These are phyloP conservation scores for Lactarius trivialis DNA, from an alignment of 768 basidiomycete species.

Conservation along the genomic window DNA sequence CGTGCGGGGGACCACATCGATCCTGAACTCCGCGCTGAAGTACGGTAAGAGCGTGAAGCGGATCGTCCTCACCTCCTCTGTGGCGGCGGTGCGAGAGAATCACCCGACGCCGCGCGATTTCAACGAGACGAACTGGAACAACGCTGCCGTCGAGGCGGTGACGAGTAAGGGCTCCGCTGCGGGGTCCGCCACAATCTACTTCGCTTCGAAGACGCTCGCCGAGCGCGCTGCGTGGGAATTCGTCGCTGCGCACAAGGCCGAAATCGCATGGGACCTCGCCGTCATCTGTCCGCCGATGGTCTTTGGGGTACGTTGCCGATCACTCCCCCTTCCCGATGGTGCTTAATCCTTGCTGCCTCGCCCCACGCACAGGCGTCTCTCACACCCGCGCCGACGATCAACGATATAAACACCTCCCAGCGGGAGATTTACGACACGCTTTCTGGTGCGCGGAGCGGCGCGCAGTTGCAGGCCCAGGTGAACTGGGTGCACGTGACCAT, in stretches of 20 bases:
- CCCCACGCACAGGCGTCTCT: constrained; percentile 28
- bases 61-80: constrained; percentile 56
- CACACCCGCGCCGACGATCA: constrained; percentile 6
- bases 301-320: constrained; percentile 7
- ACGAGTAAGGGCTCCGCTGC: constrained; percentile 45
- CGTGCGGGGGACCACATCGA: constrained; percentile 57
- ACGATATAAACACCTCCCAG: constrained; percentile 17
- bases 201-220: constrained; percentile 51
- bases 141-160: constrained; percentile 38
- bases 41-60: constrained; percentile 52
- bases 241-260: constrained; percentile 37
- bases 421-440: constrained; percentile 15
- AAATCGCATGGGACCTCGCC: constrained; percentile 45
- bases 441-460: background rate
- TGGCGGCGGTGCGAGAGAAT: constrained; percentile 39
- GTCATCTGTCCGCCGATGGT: constrained; percentile 47
- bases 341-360: background rate
- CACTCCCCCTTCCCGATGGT: background rate
- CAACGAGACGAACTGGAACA: constrained; percentile 43
- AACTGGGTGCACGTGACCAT: constrained; percentile 6
- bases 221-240: constrained; percentile 54
- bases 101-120: constrained; percentile 21
- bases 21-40: constrained; percentile 54
- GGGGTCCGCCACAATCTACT: constrained; percentile 38
- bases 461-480: background rate